Percentiles rank a stretch among this genome's conserved stretches.
phyloP scores from a whole-genome alignment of 768 basidiomycete species.

The Royoungia palumana region DNA sequence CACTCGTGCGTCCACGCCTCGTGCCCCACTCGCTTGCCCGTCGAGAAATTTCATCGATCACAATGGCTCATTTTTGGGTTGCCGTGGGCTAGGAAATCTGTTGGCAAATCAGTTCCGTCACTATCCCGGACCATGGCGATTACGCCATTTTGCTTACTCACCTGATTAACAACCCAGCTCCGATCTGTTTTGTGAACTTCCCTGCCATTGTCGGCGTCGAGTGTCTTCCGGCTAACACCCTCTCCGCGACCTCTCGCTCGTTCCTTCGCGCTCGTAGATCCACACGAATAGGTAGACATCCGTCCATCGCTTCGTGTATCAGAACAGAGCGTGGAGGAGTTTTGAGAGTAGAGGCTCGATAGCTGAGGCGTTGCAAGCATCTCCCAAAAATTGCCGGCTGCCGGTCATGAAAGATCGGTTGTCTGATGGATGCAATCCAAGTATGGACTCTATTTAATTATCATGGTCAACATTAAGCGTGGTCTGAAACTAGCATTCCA shows the following conservation, averaged over 20 bases:
- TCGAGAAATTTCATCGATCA: constrained; percentile 58
- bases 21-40: constrained; percentile 58
- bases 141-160: constrained; percentile 41
- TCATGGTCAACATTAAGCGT: neutral
- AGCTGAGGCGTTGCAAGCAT: constrained; percentile 63
- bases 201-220: constrained; percentile 80
- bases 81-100: constrained; percentile 54
- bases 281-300: constrained; percentile 55
- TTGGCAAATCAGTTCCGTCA: neutral
- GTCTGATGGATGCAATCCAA: constrained; percentile 75
- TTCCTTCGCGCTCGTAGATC: constrained; percentile 47
- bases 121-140: neutral
- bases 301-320: constrained; percentile 85
- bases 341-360: constrained; percentile 58
- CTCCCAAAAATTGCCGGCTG: constrained; percentile 77
- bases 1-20: constrained; percentile 48
- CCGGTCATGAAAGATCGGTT: constrained; percentile 46
- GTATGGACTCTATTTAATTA: constrained; percentile 59
- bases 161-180: constrained; percentile 73
- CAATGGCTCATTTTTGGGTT: constrained; percentile 29
- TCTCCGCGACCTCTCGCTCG: constrained; percentile 41
- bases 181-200: constrained; percentile 58
- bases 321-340: constrained; percentile 57
- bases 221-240: constrained; percentile 66
- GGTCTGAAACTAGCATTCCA: neutral